Evolutionary conservation across 176 grass and related monocot genomes (phyloP).

Genomic region (Olyra latifolia): DNA sequence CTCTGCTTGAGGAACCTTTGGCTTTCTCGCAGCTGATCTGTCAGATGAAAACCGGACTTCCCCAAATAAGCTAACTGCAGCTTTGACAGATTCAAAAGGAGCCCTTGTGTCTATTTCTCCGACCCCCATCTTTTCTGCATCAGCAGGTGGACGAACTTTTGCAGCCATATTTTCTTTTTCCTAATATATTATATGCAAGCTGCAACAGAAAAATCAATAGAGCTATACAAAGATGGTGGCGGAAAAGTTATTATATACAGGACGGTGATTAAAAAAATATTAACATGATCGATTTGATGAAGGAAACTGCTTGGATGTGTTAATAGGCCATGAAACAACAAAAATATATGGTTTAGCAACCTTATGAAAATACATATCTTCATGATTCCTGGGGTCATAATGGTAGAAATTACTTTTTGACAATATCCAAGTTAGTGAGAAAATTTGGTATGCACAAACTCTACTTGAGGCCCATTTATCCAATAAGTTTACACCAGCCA

Average conservation of each 20-base stretch:
- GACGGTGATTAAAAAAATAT: not conserved
- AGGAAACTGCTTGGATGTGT: not conserved
- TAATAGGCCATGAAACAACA: not conserved
- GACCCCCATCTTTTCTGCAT: slow-evolving; percentile 58
- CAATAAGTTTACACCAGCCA: not conserved
- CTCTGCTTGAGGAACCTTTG: slow-evolving; percentile 74
- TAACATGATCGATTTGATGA: not conserved
- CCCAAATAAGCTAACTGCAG: slow-evolving; percentile 95
- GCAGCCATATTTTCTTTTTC: slow-evolving; percentile 56
- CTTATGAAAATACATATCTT: not conserved
- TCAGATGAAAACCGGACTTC: slow-evolving; percentile 75
- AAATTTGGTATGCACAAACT: not conserved
- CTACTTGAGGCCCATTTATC: not conserved
- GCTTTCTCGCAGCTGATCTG: slow-evolving; percentile 56
- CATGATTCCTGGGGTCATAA: not conserved
- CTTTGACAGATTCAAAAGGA: slow-evolving; percentile 97
- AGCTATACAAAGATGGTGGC: slow-evolving; percentile 11
- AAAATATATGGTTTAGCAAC: not conserved
- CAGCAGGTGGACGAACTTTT: slow-evolving; percentile 54
- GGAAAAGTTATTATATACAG: too few relatives aligned
- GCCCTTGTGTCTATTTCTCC: slow-evolving; percentile 97
- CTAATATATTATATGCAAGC: slow-evolving; percentile 23
- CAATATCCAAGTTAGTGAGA: not conserved
- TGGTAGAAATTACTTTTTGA: not conserved
- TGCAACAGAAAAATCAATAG: slow-evolving; percentile 20